Conservation (phyloP, 1,139 yeast genomes). For the Nakaseomyces nivariensis region DNA sequence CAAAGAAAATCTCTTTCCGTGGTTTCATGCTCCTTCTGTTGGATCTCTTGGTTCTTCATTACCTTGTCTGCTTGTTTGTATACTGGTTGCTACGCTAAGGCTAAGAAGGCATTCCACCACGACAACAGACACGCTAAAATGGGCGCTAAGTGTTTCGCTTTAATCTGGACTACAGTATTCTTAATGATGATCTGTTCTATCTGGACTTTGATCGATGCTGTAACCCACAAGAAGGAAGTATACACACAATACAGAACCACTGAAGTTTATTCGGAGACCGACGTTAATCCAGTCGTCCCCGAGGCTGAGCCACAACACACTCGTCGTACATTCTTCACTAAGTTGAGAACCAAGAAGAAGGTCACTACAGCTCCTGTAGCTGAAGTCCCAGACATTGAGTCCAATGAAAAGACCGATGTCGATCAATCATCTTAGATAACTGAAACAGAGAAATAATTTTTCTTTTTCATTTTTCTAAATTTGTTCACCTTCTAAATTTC, state of each 20-base stretch:
- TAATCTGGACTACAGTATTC: constrained; percentile 54
- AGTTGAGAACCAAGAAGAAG: constrained; percentile 10
- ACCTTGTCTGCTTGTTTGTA: constrained; percentile 49
- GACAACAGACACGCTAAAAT: constrained; percentile 40
- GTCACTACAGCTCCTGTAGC: constrained; percentile 4
- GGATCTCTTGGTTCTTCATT: constrained; percentile 44
- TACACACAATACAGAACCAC: constrained; percentile 1
- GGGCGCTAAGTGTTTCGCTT: constrained; percentile 52
- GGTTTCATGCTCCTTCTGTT: constrained; percentile 30
- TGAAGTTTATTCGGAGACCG: constrained; percentile 1
- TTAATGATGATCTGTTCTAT: constrained; percentile 33
- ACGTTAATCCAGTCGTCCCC: constrained; percentile 1
- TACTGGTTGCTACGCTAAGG: constrained; percentile 59
- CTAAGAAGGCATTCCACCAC: constrained; percentile 44
- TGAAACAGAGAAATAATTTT: neutral
- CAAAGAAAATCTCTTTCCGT: constrained; percentile 30
- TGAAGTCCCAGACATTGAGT: constrained; percentile 6
- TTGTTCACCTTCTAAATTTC: neutral
- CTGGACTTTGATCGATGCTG: constrained; percentile 14
- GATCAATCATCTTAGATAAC: neutral
- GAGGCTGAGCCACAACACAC: neutral
- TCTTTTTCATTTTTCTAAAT: neutral
- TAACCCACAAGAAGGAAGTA: constrained; percentile 5
- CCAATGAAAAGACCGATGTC: neutral
- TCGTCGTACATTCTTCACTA: constrained; percentile 8